phyloP scores from a whole-genome alignment of 345 rosid genomes.

The Pistacia vera region DNA sequence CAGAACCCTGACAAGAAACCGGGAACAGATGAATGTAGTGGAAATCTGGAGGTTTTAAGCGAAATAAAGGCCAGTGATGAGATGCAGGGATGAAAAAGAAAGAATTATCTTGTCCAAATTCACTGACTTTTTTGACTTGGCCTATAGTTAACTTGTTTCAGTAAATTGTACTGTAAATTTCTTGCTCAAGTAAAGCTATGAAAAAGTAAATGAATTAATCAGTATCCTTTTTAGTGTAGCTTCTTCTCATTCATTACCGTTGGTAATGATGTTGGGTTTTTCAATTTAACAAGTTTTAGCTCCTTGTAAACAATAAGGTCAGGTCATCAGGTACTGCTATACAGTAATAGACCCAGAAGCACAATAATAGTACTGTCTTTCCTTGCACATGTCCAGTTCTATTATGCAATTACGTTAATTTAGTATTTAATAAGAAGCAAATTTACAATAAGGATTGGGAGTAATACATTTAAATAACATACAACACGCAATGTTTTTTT shows the following conservation, averaged over 20 bases:
- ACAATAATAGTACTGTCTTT: too few relatives aligned
- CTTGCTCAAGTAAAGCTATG: conserved; percentile 17
- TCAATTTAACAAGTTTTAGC: too few relatives aligned
- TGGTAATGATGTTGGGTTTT: not conserved
- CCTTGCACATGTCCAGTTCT: too few relatives aligned
- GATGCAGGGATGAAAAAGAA: conserved; percentile 4
- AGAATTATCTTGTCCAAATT: conserved; percentile 15
- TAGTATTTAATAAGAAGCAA: not conserved
- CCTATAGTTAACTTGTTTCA: conserved; percentile 1
- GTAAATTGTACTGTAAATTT: conserved; percentile 27
- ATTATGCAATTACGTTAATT: not conserved
- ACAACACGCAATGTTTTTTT: not conserved
- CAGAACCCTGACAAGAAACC: not conserved
- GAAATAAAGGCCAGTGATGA: conserved; percentile 23
- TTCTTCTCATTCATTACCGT: not conserved
- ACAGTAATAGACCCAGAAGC: too few relatives aligned
- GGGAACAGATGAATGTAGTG: conserved; percentile 17
- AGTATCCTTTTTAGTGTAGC: not conserved
- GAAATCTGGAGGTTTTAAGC: conserved; percentile 26
- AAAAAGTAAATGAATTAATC: conserved; percentile 11
- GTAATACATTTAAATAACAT: too few relatives aligned
- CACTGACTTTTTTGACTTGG: not conserved
- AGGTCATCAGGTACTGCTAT: too few relatives aligned
- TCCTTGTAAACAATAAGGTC: too few relatives aligned
- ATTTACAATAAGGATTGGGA: too few relatives aligned